Base-by-base conservation (phyloP, 2,329 filamentous ascomycete genomes). In the Colletotrichum spinosum region DNA sequence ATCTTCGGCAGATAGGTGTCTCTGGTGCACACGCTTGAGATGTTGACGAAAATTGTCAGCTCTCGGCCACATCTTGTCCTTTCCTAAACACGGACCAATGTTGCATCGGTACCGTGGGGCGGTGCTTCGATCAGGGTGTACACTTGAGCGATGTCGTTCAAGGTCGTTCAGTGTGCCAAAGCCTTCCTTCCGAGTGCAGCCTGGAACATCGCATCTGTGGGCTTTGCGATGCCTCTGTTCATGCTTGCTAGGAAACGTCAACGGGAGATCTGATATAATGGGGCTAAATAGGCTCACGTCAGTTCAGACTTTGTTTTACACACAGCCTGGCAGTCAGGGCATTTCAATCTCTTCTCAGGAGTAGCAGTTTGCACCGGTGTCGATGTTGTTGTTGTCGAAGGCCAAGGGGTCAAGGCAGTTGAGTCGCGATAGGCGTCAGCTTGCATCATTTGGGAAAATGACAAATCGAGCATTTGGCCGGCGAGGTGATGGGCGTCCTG, bases 1-100 rank as follows among this genome's bases (percentile, higher is more conserved):
- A 15, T 78, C 76, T 2, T 81, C 80, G 3, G 74, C 65, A 4
- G 65, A 61, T 9, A 82, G 73, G 1, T 73, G 35, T 3, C 76
- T 74, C 0, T 69, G 67, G 74, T 97, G 94, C 71, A 92, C 88
- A 10, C 90, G 86, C 54, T 80, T 82, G 50, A 97, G 83, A 73
- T 97, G 94, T 41, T 90, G 88, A 67, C 90, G 90, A 75, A 97
- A 97, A 72, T 97, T 97, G 76, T 97, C 94, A 55, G 90, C 82
- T 25, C 94, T 87, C 1, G 91, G 90, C 92, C 92, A 97, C 41
- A 84, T 79, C 74, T 97, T 97, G 1, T 80, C 80, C 67, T 82
- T 89, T 33, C 81, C 85, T 33, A 79, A 81, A 71, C 91, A 93
- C 13, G 79, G 72, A 7, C 77, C 77, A 6, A 86, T 79, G 55